Base-by-base conservation (phyloP, 2,329 filamentous ascomycete species). In the Verticillium isaacii region DNA sequence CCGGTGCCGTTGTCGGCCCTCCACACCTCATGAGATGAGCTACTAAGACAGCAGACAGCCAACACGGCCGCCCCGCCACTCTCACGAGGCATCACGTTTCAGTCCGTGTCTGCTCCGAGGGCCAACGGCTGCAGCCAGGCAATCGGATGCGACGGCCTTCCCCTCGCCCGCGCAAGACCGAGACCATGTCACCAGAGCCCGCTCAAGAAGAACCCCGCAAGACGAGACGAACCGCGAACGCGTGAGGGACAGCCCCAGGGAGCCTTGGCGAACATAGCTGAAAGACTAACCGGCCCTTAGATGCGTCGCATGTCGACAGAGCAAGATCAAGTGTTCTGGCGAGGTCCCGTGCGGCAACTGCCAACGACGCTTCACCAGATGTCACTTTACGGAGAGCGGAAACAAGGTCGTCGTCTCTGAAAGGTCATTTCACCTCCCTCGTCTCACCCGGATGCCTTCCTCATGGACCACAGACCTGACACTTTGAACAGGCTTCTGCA, bases 311-410 rank as follows among this genome's bases (percentile, higher is more conserved):
- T 74, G 72, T 55, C 70, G 72, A 6, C 69, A 69, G 37, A 72
- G 74, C 54, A 74, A 74, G 62, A 73, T 74, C 57, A 74, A 74
- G 60, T 74, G 72, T 11, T 73, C 70, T 0, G 72, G 72, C 0
- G 69, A 67, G 1, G 68, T 72, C 23, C 72, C 72, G 0, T 74
- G 72, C 54, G 70, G 70, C 9, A 72, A 71, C 7, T 74, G 72
- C 57, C 70, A 68, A 32, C 72, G 72, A 60, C 72, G 73, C 32
- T 71, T 71, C 41, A 60, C 74, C 4, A 65, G 69, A 0, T 74
- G 72, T 60, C 67, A 74, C 32, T 74, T 74, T 66, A 72, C 73
- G 52, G 62, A 58, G 23, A 61, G 61, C 29, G 57, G 64, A n/a
- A 62, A 64, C 45, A 52, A 52, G 19, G 45, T 52, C 9, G 57